A percentile compares a stretch with the other conserved stretches of the same genome.
Evolutionary conservation across 2,329 filamentous ascomycete species (phyloP).

Genomic region (Pleurostoma richardsiae): DNA sequence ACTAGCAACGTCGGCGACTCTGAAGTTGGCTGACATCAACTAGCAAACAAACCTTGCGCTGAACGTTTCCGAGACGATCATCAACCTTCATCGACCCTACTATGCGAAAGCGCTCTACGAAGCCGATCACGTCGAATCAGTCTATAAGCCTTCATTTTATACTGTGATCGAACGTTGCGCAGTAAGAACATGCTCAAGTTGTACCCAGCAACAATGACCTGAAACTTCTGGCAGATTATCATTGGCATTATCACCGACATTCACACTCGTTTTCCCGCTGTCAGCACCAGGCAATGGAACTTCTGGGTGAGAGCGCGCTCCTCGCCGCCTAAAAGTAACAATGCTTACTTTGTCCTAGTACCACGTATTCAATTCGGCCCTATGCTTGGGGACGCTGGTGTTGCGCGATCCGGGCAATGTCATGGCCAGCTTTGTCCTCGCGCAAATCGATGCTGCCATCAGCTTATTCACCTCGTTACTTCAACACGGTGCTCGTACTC

Average conservation of each 20-base stretch:
- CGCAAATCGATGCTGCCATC: constrained; percentile 3
- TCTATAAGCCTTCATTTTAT: neutral
- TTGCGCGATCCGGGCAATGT: constrained; percentile 2
- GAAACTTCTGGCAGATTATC: neutral
- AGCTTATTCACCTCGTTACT: constrained; percentile 3
- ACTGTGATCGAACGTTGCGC: neutral
- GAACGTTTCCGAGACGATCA: neutral
- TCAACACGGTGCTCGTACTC: constrained; percentile 1
- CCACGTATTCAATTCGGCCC: constrained; percentile 1
- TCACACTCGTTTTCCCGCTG: constrained; percentile 2
- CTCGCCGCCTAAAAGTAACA: neutral
- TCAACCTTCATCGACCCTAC: neutral
- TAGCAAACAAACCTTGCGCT: neutral
- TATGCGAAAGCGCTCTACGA: neutral
- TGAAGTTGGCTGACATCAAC: neutral
- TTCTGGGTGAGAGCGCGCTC: constrained; percentile 1
- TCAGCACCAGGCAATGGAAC: constrained; percentile 3
- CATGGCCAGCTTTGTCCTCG: constrained; percentile 1
- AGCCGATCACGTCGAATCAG: neutral
- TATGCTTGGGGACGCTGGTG: constrained; percentile 1
- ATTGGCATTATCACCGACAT: constrained; percentile 3
- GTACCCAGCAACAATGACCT: neutral
- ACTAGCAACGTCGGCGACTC: neutral
- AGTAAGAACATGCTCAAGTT: neutral
- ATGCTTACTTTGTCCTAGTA: neutral